These are phyloP conservation scores for Botrytis squamosa DNA, from an alignment of 2,329 filamentous ascomycete species.

Conservation along the genomic window DNA sequence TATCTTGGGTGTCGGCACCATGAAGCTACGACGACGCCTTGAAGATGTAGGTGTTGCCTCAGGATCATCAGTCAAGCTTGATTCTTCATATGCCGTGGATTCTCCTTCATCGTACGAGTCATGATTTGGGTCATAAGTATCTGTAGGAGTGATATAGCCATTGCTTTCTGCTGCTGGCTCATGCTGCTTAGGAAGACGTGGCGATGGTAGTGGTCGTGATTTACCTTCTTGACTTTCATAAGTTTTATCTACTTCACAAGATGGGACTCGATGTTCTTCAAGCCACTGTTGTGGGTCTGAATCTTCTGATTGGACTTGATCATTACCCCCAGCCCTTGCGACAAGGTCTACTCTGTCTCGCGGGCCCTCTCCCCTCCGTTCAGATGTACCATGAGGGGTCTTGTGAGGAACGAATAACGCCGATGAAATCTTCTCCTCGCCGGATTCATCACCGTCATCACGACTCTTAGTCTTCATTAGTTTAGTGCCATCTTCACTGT, in stretches of 20 bases:
- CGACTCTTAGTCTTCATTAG: slow-evolving; percentile 27
- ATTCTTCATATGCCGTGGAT: slow-evolving; percentile 32
- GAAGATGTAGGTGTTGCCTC: slow-evolving; percentile 38
- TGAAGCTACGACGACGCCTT: slow-evolving; percentile 42
- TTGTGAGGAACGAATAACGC: slow-evolving; percentile 80
- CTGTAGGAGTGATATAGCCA: slow-evolving; percentile 17
- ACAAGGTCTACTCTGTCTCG: slow-evolving; percentile 23
- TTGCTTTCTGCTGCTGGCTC: slow-evolving; percentile 24
- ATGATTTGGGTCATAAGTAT: slow-evolving; percentile 24
- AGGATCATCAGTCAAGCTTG: slow-evolving; percentile 31
- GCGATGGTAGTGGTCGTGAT: slow-evolving; percentile 24
- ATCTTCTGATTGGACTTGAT: slow-evolving; percentile 31
- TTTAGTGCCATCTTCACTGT: slow-evolving; percentile 44
- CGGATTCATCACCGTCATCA: slow-evolving; percentile 58
- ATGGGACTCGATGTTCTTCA: slow-evolving; percentile 38
- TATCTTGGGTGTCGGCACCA: slow-evolving; percentile 48
- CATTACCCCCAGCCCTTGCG: slow-evolving; percentile 20
- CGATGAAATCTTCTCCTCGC: slow-evolving; percentile 84
- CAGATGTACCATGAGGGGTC: slow-evolving; percentile 46
- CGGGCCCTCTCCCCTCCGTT: slow-evolving; percentile 32
- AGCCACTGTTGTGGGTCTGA: slow-evolving; percentile 38
- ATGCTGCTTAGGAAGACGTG: slow-evolving; percentile 27
- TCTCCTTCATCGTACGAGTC: slow-evolving; percentile 33
- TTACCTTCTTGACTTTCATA: slow-evolving; percentile 27
- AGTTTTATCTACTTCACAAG: slow-evolving; percentile 41